Conservation (phyloP, 352 stramenopile species). For the Pythium rishiriense region DNA sequence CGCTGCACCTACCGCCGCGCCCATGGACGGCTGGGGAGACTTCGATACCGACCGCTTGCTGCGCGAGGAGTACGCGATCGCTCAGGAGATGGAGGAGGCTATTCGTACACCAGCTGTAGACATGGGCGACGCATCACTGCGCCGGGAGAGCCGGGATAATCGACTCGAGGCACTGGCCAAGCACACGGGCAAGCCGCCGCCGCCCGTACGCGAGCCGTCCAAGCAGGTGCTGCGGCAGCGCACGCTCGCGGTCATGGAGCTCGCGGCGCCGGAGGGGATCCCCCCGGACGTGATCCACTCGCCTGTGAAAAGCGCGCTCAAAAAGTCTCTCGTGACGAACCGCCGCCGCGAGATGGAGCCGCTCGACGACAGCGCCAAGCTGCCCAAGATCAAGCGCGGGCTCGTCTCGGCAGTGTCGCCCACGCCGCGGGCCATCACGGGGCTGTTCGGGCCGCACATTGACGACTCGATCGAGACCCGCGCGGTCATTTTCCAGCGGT, state of each 20-base stretch:
- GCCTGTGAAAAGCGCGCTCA: constrained; percentile 1
- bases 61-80: neutral
- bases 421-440: neutral
- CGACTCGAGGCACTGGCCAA: constrained; percentile 14
- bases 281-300: neutral
- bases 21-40: constrained; percentile 56
- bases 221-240: constrained; percentile 29
- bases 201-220: neutral
- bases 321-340: constrained; percentile 11
- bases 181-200: neutral
- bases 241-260: constrained; percentile 33
- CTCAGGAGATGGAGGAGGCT: neutral
- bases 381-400: constrained; percentile 15
- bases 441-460: constrained; percentile 42
- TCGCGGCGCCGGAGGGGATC: constrained; percentile 7
- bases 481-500: constrained; percentile 32
- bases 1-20: neutral
- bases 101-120: neutral
- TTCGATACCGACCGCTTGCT: constrained; percentile 53
- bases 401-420: neutral
- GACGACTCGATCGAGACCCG: constrained; percentile 33
- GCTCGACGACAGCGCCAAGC: neutral
- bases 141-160: neutral
- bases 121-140: neutral
- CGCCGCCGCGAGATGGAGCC: neutral